phyloP scores from a whole-genome alignment of 352 stramenopile species.

The Phytophthora quininea region DNA sequence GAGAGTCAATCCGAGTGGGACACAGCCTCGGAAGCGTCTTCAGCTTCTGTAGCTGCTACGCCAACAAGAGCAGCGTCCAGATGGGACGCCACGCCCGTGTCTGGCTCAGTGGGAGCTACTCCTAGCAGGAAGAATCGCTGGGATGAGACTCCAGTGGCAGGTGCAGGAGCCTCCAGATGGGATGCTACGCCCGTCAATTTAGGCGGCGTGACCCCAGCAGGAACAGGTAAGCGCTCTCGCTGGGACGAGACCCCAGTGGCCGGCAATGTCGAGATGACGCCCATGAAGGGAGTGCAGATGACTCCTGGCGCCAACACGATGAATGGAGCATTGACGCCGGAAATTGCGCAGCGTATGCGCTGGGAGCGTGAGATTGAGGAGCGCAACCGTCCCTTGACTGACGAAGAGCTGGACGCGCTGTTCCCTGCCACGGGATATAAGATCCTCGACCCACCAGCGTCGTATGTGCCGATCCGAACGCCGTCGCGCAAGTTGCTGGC shows the following conservation, averaged over 20 bases:
- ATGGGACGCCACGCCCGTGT: constrained; percentile 75
- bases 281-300: constrained; percentile 63
- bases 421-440: constrained; percentile 96
- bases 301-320: constrained; percentile 65
- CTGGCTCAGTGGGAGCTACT: constrained; percentile 37
- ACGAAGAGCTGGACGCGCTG: constrained; percentile 97
- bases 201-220: constrained; percentile 57
- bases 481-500: constrained; percentile 94
- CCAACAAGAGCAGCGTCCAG: constrained; percentile 67
- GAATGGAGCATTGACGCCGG: constrained; percentile 81
- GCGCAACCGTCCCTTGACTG: constrained; percentile 94
- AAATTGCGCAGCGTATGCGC: constrained; percentile 92
- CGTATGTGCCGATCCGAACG: constrained; percentile 96
- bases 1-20: constrained; percentile 81
- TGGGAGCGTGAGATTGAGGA: constrained; percentile 98
- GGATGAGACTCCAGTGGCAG: constrained; percentile 79
- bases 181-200: constrained; percentile 91
- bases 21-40: constrained; percentile 51
- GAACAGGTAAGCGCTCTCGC: constrained; percentile 88
- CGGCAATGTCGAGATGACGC: constrained; percentile 54
- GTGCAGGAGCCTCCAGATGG: constrained; percentile 77
- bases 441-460: constrained; percentile 94
- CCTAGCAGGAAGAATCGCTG: constrained; percentile 80
- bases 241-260: constrained; percentile 97
- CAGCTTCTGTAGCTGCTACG: constrained; percentile 42